These are phyloP conservation scores for Pichia sp. DNA, from an alignment of 1,139 yeast genomes.

Conservation along the genomic window DNA sequence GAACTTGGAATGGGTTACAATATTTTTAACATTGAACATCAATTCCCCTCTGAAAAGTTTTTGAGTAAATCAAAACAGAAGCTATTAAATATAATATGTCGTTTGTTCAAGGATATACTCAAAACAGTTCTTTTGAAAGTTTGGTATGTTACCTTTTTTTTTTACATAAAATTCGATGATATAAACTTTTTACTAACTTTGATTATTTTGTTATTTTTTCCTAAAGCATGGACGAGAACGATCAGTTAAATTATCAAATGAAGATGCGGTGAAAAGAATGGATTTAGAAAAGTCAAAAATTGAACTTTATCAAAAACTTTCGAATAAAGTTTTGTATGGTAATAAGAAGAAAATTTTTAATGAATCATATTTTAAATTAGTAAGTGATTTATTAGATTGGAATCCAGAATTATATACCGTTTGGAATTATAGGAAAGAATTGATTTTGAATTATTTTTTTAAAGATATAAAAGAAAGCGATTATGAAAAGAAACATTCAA, in stretches of 20 bases:
- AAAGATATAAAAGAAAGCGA: conserved; percentile 8
- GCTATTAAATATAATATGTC: conserved; percentile 8
- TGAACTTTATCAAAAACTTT: conserved; percentile 43
- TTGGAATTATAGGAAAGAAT: conserved; percentile 87
- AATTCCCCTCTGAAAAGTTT: too few relatives aligned
- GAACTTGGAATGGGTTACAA: too few relatives aligned
- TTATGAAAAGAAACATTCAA: conserved; percentile 27
- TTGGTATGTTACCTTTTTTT: conserved; percentile 7
- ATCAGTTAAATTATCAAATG: conserved; percentile 40
- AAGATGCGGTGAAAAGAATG: conserved; percentile 51
- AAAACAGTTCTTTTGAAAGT: conserved; percentile 14
- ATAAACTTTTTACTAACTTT: neutral
- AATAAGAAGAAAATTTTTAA: conserved; percentile 34
- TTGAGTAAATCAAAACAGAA: neutral
- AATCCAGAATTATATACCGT: conserved; percentile 87
- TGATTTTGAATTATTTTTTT: conserved; percentile 38
- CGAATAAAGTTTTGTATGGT: conserved; percentile 36
- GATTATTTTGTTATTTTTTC: neutral
- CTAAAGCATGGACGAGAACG: conserved; percentile 66
- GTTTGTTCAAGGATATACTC: conserved; percentile 15
- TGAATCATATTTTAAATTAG: conserved; percentile 42
- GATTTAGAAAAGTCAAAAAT: conserved; percentile 52
- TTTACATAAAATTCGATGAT: neutral
- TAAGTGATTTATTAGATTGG: conserved; percentile 49
- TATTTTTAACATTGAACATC: too few relatives aligned